A percentile compares a stretch with the other conserved stretches of the same genome.
phyloP scores from a whole-genome alignment of 768 basidiomycete species.

The Hydnum rufescens region DNA sequence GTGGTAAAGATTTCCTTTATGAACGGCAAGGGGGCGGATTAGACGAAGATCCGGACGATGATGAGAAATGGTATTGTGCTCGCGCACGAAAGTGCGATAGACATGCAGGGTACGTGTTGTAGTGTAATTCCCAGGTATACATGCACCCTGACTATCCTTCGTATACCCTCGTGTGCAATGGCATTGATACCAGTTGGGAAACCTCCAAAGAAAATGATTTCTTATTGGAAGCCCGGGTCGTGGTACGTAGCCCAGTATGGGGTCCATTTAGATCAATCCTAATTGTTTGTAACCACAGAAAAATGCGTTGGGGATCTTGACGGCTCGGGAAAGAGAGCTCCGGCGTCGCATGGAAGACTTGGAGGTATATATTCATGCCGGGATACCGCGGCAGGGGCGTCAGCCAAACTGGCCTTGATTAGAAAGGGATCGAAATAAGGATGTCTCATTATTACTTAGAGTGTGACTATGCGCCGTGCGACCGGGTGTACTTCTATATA shows the following conservation, averaged over 20 bases:
- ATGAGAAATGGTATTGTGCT: conserved; percentile 28
- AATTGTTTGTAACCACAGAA: no score
- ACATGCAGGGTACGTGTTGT: conserved; percentile 38
- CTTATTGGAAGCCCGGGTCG: conserved; percentile 49
- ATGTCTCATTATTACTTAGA: no score
- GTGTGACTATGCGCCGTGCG: no score
- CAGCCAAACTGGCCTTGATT: no score
- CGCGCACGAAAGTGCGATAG: conserved; percentile 41
- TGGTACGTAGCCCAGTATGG: no score
- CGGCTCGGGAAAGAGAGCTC: conserved; percentile 56
- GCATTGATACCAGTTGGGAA: no score
- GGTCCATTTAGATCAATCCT: no score
- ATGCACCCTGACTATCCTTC: background rate
- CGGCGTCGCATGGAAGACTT: conserved; percentile 58
- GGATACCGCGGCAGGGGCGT: no score
- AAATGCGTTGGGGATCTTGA: conserved; percentile 29
- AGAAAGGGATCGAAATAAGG: no score
- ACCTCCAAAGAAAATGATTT: conserved; percentile 52
- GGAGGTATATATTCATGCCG: conserved; percentile 10
- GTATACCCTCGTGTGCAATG: background rate
- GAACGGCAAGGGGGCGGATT: conserved; percentile 23
- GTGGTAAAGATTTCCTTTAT: conserved; percentile 17
- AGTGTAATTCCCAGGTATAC: background rate
- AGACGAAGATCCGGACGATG: conserved; percentile 34
- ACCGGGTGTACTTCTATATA: no score